A percentile compares a stretch with the other conserved stretches of the same genome.
Conservation (phyloP, 441 rosid genomes). For the Pelargonium fulgidum region DNA sequence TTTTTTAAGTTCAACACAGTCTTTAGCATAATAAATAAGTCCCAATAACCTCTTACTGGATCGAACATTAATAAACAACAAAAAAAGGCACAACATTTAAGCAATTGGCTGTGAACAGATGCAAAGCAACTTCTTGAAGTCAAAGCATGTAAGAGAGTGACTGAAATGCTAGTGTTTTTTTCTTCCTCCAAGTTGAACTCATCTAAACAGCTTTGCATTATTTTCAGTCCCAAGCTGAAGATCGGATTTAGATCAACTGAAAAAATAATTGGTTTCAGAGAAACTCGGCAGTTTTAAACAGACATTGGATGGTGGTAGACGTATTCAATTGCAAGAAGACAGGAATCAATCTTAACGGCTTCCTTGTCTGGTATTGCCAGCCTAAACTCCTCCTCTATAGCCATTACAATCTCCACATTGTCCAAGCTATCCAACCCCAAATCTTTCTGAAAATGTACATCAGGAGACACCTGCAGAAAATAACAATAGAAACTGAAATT, state of each 20-base stretch:
- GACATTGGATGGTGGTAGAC: conserved; percentile 81
- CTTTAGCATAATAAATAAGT: too few species aligned
- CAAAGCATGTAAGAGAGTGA: too few species aligned
- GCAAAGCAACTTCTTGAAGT: too few species aligned
- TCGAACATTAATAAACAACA: too few species aligned
- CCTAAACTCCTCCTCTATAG: conserved; percentile 90
- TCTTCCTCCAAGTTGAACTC: conserved; percentile 17
- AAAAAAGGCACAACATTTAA: too few species aligned
- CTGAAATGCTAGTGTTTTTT: conserved; percentile 9
- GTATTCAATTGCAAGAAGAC: conserved; percentile 75
- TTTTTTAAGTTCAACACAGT: too few species aligned
- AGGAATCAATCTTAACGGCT: conserved; percentile 82
- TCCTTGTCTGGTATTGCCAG: conserved; percentile 89
- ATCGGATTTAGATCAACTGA: conserved; percentile 22
- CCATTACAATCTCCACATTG: conserved; percentile 92
- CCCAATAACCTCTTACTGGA: too few species aligned
- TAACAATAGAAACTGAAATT: background rate
- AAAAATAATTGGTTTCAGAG: background rate
- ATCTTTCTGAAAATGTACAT: conserved; percentile 85
- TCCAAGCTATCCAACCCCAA: conserved; percentile 90
- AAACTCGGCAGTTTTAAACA: conserved; percentile 36
- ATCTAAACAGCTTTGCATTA: conserved; percentile 30
- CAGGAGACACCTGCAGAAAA: conserved; percentile 56
- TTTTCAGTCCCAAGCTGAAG: conserved; percentile 32
- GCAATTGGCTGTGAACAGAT: too few species aligned